phyloP scores from a whole-genome alignment of 176 grass and related monocot species.

The Poa annua region DNA sequence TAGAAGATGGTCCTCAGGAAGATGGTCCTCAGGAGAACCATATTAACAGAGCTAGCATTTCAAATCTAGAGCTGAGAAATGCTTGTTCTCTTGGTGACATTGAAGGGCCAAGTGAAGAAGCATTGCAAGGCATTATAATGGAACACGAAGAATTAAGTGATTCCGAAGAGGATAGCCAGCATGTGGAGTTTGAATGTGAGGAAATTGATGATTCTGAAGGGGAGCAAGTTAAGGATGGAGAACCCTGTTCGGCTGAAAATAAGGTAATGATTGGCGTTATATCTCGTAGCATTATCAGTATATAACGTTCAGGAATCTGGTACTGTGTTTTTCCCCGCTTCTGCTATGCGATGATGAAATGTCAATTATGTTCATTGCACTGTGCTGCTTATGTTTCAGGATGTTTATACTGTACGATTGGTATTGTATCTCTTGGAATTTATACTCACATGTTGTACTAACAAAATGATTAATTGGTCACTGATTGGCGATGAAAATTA shows the following conservation, averaged over 20 bases:
- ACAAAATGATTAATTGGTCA: neutral
- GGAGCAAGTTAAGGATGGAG: conserved; percentile 52
- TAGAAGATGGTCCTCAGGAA: conserved; percentile 55
- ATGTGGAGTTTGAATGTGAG: conserved; percentile 89
- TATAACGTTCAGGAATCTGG: conserved; percentile 29
- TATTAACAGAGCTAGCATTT: conserved; percentile 15
- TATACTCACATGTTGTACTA: neutral
- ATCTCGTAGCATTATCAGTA: neutral
- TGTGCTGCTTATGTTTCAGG: neutral
- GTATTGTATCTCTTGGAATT: conserved; percentile 13
- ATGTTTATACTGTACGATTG: conserved; percentile 29
- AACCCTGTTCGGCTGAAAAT: conserved; percentile 43
- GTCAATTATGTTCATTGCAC: neutral
- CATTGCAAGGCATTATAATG: conserved; percentile 81
- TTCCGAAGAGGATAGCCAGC: conserved; percentile 75
- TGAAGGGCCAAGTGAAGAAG: conserved; percentile 63
- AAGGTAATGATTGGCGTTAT: conserved; percentile 44
- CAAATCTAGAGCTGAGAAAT: conserved; percentile 44
- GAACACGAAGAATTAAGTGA: conserved; percentile 97
- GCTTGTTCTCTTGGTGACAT: conserved; percentile 40
- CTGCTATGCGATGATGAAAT: neutral
- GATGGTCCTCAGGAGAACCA: conserved; percentile 32
- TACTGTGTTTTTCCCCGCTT: conserved; percentile 3
- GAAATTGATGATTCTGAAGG: conserved; percentile 90
- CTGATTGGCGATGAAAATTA: neutral